Evolutionary conservation across 2,329 filamentous ascomycete genomes (phyloP).

Genomic region (Alternaria rosae): DNA sequence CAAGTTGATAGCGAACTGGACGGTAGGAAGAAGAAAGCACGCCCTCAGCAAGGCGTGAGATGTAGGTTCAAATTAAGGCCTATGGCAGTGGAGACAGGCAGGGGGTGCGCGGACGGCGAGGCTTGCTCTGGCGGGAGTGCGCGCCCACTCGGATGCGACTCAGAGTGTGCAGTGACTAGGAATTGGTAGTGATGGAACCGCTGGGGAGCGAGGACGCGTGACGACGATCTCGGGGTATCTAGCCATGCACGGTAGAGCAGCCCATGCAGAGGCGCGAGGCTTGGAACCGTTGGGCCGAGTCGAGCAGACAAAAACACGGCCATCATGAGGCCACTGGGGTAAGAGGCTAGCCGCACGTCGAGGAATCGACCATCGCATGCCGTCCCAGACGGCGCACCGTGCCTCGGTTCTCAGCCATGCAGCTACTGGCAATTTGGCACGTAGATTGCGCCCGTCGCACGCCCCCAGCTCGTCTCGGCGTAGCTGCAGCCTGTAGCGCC

Average conservation of each 20-base stretch:
- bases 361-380: slow-evolving; percentile 1
- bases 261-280: slow-evolving; percentile 3
- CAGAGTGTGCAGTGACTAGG: slow-evolving; percentile 25
- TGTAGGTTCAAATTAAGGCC: slow-evolving; percentile 52
- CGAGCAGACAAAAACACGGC: slow-evolving; percentile 16
- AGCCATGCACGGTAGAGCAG: slow-evolving; percentile 18
- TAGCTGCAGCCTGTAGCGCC: slow-evolving; percentile 29
- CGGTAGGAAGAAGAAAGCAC: slow-evolving; percentile 35
- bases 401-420: slow-evolving; percentile 25
- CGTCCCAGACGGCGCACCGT: slow-evolving; percentile 10
- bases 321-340: slow-evolving; percentile 25
- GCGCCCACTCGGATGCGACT: slow-evolving; percentile 40
- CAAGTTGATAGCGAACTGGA: slow-evolving; percentile 22
- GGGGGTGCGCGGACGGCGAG: slow-evolving; percentile 39
- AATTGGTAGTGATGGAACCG: slow-evolving; percentile 14
- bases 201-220: slow-evolving; percentile 35
- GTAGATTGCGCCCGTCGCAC: slow-evolving; percentile 36
- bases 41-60: slow-evolving; percentile 40
- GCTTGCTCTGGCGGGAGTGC: slow-evolving; percentile 43
- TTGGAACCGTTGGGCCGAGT: slow-evolving; percentile 18
- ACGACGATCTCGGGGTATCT: slow-evolving; percentile 41
- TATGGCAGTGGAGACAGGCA: slow-evolving; percentile 39
- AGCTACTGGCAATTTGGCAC: slow-evolving; percentile 26
- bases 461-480: slow-evolving; percentile 15
- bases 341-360: slow-evolving; percentile 14